Evolutionary conservation across 1,139 yeast genomes (phyloP), one percentile per base, ranked within the genome.

Genomic region (Suhomyces maxii): DNA sequence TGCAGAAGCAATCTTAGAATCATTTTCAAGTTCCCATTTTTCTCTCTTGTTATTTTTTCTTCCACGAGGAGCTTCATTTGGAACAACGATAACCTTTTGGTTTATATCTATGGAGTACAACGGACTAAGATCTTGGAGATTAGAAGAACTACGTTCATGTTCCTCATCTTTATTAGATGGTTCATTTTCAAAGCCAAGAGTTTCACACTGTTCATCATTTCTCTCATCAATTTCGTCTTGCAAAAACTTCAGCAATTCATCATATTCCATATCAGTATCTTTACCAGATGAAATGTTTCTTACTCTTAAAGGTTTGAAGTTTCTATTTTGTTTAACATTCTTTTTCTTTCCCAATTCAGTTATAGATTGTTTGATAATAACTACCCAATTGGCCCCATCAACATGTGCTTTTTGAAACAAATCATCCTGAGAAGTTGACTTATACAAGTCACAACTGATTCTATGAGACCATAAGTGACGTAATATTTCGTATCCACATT

Each of bases 11-110:
- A 77, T 74, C 52, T 79, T 77, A 0, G 96, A 82, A 49, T 80
- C 84, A 50, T 86, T 90, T 51, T 89, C 96, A 37, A 83, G 67
- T 38, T 84, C 84, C 95, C 96, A 87, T 56, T 82, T 81, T 47
- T 87, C 93, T 59, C 85, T 83, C 62, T 86, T 86, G 50, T 84
- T 88, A 36, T 83, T 82, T 61, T 86, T 89, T 47, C 82, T 71
- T 36, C 86, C 86, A 55, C 84, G 72, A 0, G 86, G 86, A 1
- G 93, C 91, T 55, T 83, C 84, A 57, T 87, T 86, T 3, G 85
- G 80, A 6, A 86, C 84, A 30, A 79, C 72, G 1, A 77, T 64
- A 8, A 85, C 86, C 58, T 76, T 84, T 57, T 82, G 93, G 57
- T 73, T 77, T 44, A 70, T 72, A 42, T 75, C 79, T 3, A 69